A percentile compares a stretch with the other conserved stretches of the same genome.
Evolutionary conservation across 345 rosid genomes (phyloP).

Genomic region (Firmiana major): DNA sequence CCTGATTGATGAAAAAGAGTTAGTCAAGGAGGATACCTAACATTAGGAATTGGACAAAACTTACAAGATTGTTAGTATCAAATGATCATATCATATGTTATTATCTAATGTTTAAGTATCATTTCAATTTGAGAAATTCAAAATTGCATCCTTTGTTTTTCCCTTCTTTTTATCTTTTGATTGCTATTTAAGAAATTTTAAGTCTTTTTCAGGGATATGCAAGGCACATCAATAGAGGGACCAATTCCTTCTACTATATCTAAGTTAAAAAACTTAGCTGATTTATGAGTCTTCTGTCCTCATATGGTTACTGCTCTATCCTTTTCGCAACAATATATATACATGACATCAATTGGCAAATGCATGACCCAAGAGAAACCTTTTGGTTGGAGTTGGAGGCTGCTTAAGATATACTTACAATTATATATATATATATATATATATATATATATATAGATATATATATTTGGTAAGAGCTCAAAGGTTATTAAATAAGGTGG

Average conservation of each 20-base stretch:
- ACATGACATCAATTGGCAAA: not conserved
- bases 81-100: not conserved
- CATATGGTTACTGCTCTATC: not conserved
- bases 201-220: constrained; percentile 49
- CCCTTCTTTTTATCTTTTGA: not conserved
- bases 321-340: not conserved
- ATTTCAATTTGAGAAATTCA: constrained; percentile 1
- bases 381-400: no score
- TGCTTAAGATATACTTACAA: no score
- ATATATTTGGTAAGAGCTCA: no score
- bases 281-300: constrained; percentile 46
- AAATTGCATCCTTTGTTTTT: not conserved
- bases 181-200: not conserved
- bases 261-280: constrained; percentile 37
- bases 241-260: constrained; percentile 76
- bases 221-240: constrained; percentile 85
- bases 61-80: constrained; percentile 54
- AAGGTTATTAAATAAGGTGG: no score
- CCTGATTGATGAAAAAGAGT: no score
- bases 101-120: not conserved
- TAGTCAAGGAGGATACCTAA: constrained; percentile 45
- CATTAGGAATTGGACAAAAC: constrained; percentile 72
- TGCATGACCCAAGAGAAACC: not conserved
- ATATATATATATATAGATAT: no score
- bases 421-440: no score